Conservation (phyloP, 1,284 basidiomycete species). For the Sanghuangporus baumii region DNA sequence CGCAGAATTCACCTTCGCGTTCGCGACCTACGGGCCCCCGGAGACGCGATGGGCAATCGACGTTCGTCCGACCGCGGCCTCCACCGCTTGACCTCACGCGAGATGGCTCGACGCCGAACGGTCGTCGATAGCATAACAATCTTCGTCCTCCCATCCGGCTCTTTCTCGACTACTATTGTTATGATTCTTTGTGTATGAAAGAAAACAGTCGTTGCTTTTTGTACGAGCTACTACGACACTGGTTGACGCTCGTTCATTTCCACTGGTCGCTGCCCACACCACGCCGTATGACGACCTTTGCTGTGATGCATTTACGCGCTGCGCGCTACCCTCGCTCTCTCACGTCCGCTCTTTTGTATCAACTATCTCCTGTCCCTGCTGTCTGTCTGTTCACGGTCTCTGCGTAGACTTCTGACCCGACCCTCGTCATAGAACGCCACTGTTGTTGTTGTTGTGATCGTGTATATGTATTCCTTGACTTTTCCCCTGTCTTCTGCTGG, state of each 20-base stretch:
- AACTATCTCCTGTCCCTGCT: constrained; percentile 3
- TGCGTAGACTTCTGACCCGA: background rate
- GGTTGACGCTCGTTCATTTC: no score
- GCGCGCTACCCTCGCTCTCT: background rate
- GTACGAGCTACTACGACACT: background rate
- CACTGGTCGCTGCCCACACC: background rate
- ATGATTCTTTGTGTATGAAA: background rate
- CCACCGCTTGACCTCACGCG: constrained; percentile 29
- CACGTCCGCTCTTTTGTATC: constrained; percentile 10
- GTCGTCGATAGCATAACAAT: background rate
- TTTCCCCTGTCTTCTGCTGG: background rate
- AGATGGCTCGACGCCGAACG: constrained; percentile 12
- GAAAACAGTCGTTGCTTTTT: background rate
- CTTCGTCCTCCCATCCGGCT: background rate
- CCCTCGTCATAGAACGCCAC: background rate
- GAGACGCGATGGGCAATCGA: constrained; percentile 34
- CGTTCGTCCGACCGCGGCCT: constrained; percentile 28
- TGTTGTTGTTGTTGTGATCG: background rate
- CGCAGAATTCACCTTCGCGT: constrained; percentile 3
- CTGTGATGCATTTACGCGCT: constrained; percentile 16
- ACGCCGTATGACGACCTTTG: background rate
- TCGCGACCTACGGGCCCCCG: constrained; percentile 29
- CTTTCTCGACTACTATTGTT: background rate
- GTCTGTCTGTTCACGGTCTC: background rate
- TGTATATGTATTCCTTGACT: background rate